Base-by-base conservation (phyloP, 163 green algal genomes). In the Volvox carteri region DNA sequence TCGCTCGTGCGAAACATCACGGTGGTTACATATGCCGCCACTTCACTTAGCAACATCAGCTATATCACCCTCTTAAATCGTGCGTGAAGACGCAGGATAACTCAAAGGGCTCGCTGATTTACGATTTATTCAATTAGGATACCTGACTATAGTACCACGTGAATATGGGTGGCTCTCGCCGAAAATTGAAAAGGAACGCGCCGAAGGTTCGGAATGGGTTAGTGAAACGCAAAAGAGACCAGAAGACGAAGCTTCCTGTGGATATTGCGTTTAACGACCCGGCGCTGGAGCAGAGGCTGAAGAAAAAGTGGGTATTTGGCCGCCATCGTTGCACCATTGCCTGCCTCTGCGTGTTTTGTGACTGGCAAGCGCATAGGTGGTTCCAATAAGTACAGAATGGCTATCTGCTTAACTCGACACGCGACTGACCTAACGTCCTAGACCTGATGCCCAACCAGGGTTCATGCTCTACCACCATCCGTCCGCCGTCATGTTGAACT, bases 171-270 rank as follows among this genome's bases (percentile, higher is more conserved):
- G 80, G 91, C 58, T 91, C 79, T 30, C 80, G 88, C n/a, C 78
- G 92, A 3, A 81, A 88, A 0, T 48, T 93, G 1, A 94, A 94
- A 76, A 87, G 85, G 35, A 88, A 39, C 28, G 62, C 73, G 30
- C 73, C 90, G 6, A 94, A 94, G 62, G 85, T 90, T 30, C 60
- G 85, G 56, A 83, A 92, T 9, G 90, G 87, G 1, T 44, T 92
- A 0, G 68, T 92, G 1, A 93, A 92, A 60, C 65, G 70, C 28
- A 94, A 91, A 25, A 92, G 90, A 75, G 92, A 78, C 19, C 35
- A 86, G 44, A 94, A 93, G 62, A 92, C 80, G 14, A 78, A 85
- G 70, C 4, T 93, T 21, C 92, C 92, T 4, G n/a, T 90, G 21
- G 87, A 94, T 28, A 39, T 93, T 25, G 39, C 78, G 21, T 87